Evolutionary conservation across 225 moss, liverwort and hornwort species (phyloP), one percentile per base, ranked within the genome.

Genomic region (Anthoceros angustus): DNA sequence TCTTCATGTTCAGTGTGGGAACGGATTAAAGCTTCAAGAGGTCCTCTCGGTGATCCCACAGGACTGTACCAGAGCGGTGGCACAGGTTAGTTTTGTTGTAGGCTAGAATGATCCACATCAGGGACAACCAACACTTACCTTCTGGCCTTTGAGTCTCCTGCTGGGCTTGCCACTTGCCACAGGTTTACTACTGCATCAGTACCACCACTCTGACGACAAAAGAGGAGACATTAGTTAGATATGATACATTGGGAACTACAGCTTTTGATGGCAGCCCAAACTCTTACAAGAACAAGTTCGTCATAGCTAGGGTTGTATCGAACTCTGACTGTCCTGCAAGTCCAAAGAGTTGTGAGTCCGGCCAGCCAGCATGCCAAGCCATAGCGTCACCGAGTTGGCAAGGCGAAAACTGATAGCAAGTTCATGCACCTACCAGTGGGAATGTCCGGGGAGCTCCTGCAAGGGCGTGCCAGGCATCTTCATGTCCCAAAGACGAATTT

Each of bases 1-100:
- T 92, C 92, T 83, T 92, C 92, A 48, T 89, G 88, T 40, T 92
- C 86, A 50, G 84, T 79, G 71, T 86, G 88, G 7, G 92, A 82
- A 65, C 81, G 83, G 69, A 85, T 32, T n/a, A 83, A 61, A 66
- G 92, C 74, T 63, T 86, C 92, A 66, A 71, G 67, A 55, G 69
- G 72, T 40, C 75, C 74, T 70, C 77, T 80, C 20, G 83, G 86
- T 71, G 86, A 77, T 70, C 81, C 83, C 66, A 73, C 80, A 41
- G 76, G 75, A 71, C 92, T 88, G 88, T 70, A 71, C 72, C 46
- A 66, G 64, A 23, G 43, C 23, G 11, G 61, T 60, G 41, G 2
- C 32, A 69, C 7, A 69, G 40, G 10, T 49, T 40, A 49, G 25
- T 7, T 7, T 25, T 48, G 21, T 8, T 42, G 25, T 1, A 12